Evolutionary conservation across 495 filamentous ascomycete genomes (phyloP).

Genomic region (Hypomontagnella monticulosa): DNA sequence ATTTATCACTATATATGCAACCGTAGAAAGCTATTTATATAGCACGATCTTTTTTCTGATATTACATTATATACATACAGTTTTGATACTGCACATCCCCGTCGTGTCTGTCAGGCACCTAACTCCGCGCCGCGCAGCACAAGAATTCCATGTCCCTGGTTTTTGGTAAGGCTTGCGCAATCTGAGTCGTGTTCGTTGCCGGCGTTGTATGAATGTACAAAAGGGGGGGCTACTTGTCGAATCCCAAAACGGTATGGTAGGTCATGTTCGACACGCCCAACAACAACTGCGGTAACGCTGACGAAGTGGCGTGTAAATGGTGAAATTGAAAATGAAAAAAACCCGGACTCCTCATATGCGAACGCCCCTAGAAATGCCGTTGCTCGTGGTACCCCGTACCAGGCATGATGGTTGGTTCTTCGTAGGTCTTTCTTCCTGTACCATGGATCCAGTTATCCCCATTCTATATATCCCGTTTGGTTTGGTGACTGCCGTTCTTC

Average conservation of each 20-base stretch:
- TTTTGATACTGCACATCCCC: conserved; percentile 27
- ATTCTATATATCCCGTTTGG: conserved; percentile 35
- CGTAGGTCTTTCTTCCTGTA: conserved; percentile 27
- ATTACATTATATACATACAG: conserved; percentile 43
- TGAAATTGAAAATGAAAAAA: conserved; percentile 27
- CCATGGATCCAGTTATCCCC: conserved; percentile 30
- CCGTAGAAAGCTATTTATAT: conserved; percentile 9
- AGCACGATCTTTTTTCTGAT: conserved; percentile 36
- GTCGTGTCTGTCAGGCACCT: conserved; percentile 25
- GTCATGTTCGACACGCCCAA: conserved; percentile 10
- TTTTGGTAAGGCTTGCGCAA: conserved; percentile 10
- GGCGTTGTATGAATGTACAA: conserved; percentile 39
- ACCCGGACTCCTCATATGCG: conserved; percentile 42
- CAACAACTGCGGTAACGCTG: conserved; percentile 8
- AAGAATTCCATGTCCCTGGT: conserved; percentile 8
- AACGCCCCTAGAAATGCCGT: conserved; percentile 42
- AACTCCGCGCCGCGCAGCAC: conserved; percentile 20
- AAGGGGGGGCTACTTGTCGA: conserved; percentile 25
- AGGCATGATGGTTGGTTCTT: conserved; percentile 37
- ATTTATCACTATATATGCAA: conserved; percentile 6
- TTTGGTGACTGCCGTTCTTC: conserved; percentile 21
- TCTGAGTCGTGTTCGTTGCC: conserved; percentile 13
- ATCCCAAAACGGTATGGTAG: conserved; percentile 27
- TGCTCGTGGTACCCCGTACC: conserved; percentile 36
- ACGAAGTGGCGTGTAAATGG: conserved; percentile 12